Evolutionary conservation across 192 early-diverging fungal genomes (phyloP), one percentile per base, ranked within the genome.

Genomic region (Thamnidium elegans): DNA sequence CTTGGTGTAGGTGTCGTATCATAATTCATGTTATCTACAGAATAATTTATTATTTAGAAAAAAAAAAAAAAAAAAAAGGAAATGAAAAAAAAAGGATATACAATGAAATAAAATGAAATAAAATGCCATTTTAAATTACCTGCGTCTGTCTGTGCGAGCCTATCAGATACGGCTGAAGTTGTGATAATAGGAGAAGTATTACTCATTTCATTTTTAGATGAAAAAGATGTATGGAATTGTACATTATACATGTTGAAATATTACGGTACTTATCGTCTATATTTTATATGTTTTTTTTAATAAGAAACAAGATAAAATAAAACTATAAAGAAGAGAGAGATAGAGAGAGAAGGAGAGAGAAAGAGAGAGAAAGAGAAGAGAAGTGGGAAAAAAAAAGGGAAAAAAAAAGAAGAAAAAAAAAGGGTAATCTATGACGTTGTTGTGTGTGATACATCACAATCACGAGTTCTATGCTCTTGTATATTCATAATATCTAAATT

Each of bases 401-500:
- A 46, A 3, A 47, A 63, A 36, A 64, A n/a, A n/a, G n/a, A n/a
- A n/a, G n/a, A 47, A 45, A 55, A 56, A 19, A 50, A 66, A 56
- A 45, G 23, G 34, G 36, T 31, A 39, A 10, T 58, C 31, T 19
- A 39, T 58, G 54, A 48, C 46, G 46, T 48, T 48, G 17, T 15
- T 17, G 5, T n/a, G 4, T 48, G 58, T 59, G 39, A 59, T 59
- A 59, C 58, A 59, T 59, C 14, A 14, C 2, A 7, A 26, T 59
- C 58, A 59, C 58, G 58, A 39, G 58, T 17, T 63, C 26, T 26
- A 63, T 23, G 15, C 2, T 43, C 51, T 50, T 53, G 17, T 64
- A 54, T 64, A 68, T 11, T 43, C 45, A 15, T 60, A 68, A 47
- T 61, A 73, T 30, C 71, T 45, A 68, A 63, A 73, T 13, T n/a